phyloP scores from a whole-genome alignment of 179 eudicot genomes.

The Heliamphora pulchella region DNA sequence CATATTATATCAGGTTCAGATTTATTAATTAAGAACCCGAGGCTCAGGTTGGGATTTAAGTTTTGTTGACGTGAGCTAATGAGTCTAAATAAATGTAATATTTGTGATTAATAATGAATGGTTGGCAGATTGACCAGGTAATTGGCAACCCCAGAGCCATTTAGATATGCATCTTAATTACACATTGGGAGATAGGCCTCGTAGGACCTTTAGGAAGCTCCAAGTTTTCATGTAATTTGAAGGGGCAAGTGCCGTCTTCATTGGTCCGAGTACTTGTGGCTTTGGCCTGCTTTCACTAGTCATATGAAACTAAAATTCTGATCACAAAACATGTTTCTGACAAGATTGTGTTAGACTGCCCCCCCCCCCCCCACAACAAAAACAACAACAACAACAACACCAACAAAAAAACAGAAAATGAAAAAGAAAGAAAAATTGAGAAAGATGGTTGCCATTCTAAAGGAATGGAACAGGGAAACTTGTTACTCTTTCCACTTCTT shows the following conservation, averaged over 20 bases:
- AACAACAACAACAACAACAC: too few relatives aligned
- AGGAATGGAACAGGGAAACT: too few relatives aligned
- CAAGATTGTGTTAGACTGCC: too few relatives aligned
- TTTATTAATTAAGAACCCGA: not conserved
- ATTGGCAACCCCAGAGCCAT: not conserved
- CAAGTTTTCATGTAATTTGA: too few relatives aligned
- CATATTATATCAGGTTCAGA: not conserved
- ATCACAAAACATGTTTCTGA: not conserved
- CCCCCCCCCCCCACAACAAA: too few relatives aligned
- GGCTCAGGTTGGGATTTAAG: not conserved
- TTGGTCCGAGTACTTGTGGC: not conserved
- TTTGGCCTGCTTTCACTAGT: not conserved
- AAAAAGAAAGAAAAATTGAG: too few relatives aligned
- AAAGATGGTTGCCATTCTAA: too few relatives aligned
- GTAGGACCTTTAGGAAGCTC: too few relatives aligned
- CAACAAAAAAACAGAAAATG: too few relatives aligned
- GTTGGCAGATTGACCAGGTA: not conserved
- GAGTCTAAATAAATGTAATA: not conserved
- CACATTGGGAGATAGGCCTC: too few relatives aligned
- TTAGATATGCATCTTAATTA: too few relatives aligned
- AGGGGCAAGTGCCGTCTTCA: not conserved
- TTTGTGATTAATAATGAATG: not conserved
- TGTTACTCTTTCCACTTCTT: not conserved
- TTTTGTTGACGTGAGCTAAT: not conserved
- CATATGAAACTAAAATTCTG: not conserved